Evolutionary conservation across 2,329 filamentous ascomycete genomes (phyloP), one percentile per base, ranked within the genome.

Genomic region (Alternaria ventricosa): DNA sequence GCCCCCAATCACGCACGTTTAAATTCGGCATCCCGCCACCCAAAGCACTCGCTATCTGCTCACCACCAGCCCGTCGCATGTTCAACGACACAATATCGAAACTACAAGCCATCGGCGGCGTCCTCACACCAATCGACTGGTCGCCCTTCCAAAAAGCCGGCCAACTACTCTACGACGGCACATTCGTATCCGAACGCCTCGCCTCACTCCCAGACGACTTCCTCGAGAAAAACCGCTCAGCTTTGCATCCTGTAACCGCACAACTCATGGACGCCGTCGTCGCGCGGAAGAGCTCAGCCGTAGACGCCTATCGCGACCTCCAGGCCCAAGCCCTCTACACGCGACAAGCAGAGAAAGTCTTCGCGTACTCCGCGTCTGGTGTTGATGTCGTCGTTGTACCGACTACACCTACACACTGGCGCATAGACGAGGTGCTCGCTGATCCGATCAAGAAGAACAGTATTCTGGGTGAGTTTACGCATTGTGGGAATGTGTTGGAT

Each of bases 401-500:
- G 0, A 89, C 87, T 0, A 80, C 86, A 13, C 76, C 76, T 9
- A 77, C 73, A 22, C 75, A 78, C 47, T 87, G 87, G 43, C 87
- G 83, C 0, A 81, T 88, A 4, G 79, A 82, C 18, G 82, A 87
- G 61, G 81, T 89, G 50, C 77, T 81, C 1, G 76, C 76, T 3
- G 84, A 87, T 45, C 87, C 87, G 0, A 80, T 89, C 22, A 76
- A 74, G 15, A 82, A 85, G 70, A 89, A 89, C 67, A 85, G 85
- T 5, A 75, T 81, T 4, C 53, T 78, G 15, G 76, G 76, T 2
- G 75, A 75, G 43, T 89, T 88, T 60, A 88, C 87, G 0, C 87
- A 89, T 70, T 88, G 86, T 70, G 88, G 84, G 15, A 89, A 89
- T 68, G 86, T 89, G 27, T 74, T 89, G 18, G 87, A 89, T 73